phyloP scores from a whole-genome alignment of 2,329 filamentous ascomycete genomes.

The Sporothrix brasiliensis region DNA sequence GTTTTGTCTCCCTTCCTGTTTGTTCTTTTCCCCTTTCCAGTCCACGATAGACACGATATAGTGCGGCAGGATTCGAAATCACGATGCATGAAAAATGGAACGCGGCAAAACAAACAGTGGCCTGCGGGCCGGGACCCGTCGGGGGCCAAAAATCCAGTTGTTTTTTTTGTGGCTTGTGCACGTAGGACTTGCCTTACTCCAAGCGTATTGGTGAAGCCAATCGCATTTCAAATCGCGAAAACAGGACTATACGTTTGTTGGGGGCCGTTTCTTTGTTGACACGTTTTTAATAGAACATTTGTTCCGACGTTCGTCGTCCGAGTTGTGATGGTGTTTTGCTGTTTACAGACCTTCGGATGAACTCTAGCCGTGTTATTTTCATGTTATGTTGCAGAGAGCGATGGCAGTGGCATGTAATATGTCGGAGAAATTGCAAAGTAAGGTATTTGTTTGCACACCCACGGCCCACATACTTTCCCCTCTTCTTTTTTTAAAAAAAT shows the following conservation, averaged over 20 bases:
- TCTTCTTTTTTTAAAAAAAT: no score
- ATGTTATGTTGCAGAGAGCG: background rate
- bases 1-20: background rate
- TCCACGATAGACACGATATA: background rate
- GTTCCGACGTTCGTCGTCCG: no score
- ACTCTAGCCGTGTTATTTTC: background rate
- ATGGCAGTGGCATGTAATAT: no score
- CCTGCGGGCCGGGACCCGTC: conserved; percentile 14
- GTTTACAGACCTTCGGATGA: background rate
- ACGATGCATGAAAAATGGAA: background rate
- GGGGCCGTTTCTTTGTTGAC: no score
- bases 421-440: no score
- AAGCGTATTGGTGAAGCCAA: no score
- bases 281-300: no score
- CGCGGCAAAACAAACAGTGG: conserved; percentile 5
- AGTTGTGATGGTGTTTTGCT: background rate
- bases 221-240: no score
- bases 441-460: no score
- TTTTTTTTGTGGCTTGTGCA: background rate
- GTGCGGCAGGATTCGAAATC: background rate
- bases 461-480: no score
- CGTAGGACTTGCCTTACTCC: no score
- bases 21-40: background rate
- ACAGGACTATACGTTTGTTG: background rate
- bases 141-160: conserved; percentile 21